Base-by-base conservation (phyloP, 331 rosid species). In the Stylosanthes scabra region DNA sequence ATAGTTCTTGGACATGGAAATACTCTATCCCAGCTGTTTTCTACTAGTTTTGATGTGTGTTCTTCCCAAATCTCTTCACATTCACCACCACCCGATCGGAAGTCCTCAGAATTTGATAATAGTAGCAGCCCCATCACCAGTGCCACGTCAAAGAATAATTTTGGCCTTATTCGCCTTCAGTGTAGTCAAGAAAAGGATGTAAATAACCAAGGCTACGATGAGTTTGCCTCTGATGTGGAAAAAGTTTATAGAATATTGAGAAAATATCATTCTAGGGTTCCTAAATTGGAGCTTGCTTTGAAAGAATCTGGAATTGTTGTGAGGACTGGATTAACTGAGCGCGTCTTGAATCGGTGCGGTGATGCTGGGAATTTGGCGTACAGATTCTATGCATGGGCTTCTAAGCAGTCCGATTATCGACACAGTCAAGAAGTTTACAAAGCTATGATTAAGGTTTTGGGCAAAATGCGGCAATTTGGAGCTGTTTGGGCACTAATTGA, bases 381-480 rank as follows among this genome's bases (percentile, higher is more conserved):
- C 77, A 70, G 87, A 59, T 89, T 89, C 75, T 91, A 74, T 63
- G 82, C 79, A 2, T 91, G 97, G 97, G 91, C 91, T 54, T 86
- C 89, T 12, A 86, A 91, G 88, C 91, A 91, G 73, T 82, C 89
- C 0, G 78, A 82, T 25, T 83, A 84, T 74, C 80, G 62, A 44
- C 89, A 82, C 59, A 84, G 88, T 56, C 82, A 81, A 27, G 90
- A 91, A 1, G 90, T 81, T 2, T 89, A 91, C 81, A 91, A 84
- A 64, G 88, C 91, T 44, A 89, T 87, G 90, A 76, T 91, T 64
- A 89, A 86, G 80, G 80, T 83, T 57, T 77, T 91, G 55, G 83
- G 91, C 49, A 91, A 84, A 83, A 91, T 89, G 96, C 85, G 97
- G 55, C 96, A 89, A 66, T 91, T 91, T 59, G 96, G 93, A 31